Evolutionary conservation across 163 green algal species (phyloP), one percentile per base, ranked within the genome.

Genomic region (Volvox carteri): DNA sequence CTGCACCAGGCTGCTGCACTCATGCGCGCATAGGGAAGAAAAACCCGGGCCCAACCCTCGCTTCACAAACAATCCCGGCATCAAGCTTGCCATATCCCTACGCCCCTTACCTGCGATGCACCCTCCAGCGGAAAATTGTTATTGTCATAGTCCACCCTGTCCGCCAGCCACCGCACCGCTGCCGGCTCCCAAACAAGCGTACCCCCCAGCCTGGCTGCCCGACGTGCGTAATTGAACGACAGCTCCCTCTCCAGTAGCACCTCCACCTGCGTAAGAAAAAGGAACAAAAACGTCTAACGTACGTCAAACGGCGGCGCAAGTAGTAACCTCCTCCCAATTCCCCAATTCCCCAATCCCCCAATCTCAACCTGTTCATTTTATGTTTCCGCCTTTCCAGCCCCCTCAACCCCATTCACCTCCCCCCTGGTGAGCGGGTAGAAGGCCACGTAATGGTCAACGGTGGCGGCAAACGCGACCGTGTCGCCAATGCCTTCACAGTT

Each of bases 401-500:
- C 18, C 60, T 28, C n/a, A 9, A 35, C 60, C 46, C 78, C 7
- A 37, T 78, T 42, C 30, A 97, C 84, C 80, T 98, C 92, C 30
- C 42, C 33, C 12, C 85, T 70, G 84, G 97, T 91, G 88, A 98
- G 92, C 14, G 96, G 96, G 56, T 98, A 93, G 93, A 96, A 98
- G 46, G 96, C 95, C 79, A 98, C 86, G 91, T 96, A 98, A n/a
- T 96, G 94, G 77, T 97, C 92, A 21, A 98, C 88, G 21, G 96
- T 73, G 21, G 92, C 92, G 18, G 94, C 86, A 62, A 97, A 93
- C 68, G 96, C 96, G 23, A 97, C 77, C 0, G 95, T 97, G 93
- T 98, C 96, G 8, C 96, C 93, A 12, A 92, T 92, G 30, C 70
- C 86, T 89, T 98, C 96, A 91, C 96, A 98, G 0, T 65, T 86